A percentile compares a stretch with the other conserved stretches of the same genome.
Conservation (phyloP, 305 asterid species). For the Nicotiana rustica region DNA sequence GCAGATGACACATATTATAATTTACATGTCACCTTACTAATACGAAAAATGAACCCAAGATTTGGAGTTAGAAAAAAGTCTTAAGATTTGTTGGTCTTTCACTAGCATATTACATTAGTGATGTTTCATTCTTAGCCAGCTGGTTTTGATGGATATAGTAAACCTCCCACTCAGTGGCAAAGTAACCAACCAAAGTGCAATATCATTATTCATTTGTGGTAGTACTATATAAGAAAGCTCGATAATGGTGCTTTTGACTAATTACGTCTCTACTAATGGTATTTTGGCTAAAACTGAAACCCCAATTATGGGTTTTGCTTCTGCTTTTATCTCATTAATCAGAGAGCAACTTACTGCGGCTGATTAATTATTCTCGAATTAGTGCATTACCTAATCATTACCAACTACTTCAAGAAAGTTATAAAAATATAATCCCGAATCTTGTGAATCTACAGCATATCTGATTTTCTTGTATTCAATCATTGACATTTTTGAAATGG, state of each 20-base stretch:
- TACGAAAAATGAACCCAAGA: not conserved
- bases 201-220: slow-evolving; percentile 5
- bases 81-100: not conserved
- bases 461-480: slow-evolving; percentile 27
- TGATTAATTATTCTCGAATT: slow-evolving; percentile 44
- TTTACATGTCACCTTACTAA: not conserved
- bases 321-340: not conserved
- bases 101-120: not conserved
- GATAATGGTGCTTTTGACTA: slow-evolving; percentile 40
- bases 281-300: slow-evolving; percentile 18
- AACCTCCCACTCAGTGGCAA: slow-evolving; percentile 29
- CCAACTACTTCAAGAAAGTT: slow-evolving; percentile 38
- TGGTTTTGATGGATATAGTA: slow-evolving; percentile 20
- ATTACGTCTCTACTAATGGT: not conserved
- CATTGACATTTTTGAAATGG: slow-evolving; percentile 13
- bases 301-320: not conserved
- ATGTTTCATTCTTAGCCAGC: slow-evolving; percentile 2
- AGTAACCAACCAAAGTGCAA: not conserved
- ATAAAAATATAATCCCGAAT: not conserved
- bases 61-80: not conserved
- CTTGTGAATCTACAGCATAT: slow-evolving; percentile 22
- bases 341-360: slow-evolving; percentile 15
- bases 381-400: slow-evolving; percentile 48
- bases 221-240: slow-evolving; percentile 25
- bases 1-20: not conserved